Conservation (phyloP, 208 protist genomes). For the Leishmania tropica region DNA sequence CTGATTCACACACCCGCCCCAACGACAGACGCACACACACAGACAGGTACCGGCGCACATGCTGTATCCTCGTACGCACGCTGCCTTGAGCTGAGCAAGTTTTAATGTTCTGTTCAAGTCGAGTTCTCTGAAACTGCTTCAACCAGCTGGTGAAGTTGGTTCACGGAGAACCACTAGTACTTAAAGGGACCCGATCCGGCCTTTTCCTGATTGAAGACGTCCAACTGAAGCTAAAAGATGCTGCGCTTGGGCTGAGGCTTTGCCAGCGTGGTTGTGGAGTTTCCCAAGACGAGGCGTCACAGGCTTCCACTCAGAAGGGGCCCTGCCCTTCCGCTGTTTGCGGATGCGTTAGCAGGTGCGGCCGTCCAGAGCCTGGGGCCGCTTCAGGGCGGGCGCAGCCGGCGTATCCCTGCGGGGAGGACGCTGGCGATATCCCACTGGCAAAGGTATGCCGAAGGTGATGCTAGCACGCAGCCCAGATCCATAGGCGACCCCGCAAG, state of each 20-base stretch:
- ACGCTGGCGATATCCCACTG: constrained; percentile 6
- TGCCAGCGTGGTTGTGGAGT: constrained; percentile 8
- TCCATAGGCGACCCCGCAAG: constrained; percentile 10
- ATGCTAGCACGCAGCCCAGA: neutral
- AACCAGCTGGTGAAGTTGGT: constrained; percentile 11
- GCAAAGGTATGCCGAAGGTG: neutral
- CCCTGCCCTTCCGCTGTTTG: neutral
- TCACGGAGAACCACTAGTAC: neutral
- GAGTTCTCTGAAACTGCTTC: constrained; percentile 4
- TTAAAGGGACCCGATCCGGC: neutral
- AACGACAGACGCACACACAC: no score
- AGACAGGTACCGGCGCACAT: neutral
- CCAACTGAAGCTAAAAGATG: neutral
- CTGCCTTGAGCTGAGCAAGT: neutral
- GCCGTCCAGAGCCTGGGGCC: neutral
- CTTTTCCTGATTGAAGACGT: constrained; percentile 11
- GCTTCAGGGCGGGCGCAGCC: constrained; percentile 7
- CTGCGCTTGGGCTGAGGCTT: constrained; percentile 12
- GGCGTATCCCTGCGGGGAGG: neutral
- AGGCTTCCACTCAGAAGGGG: constrained; percentile 9
- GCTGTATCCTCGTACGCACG: neutral
- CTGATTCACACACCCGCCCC: no score
- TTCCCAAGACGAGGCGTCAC: constrained; percentile 10
- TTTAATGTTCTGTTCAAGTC: constrained; percentile 9
- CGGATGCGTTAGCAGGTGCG: neutral